Percentiles rank a stretch among this genome's conserved stretches.
Conservation (phyloP, 495 filamentous ascomycete species). For the Trichoderma virens region DNA sequence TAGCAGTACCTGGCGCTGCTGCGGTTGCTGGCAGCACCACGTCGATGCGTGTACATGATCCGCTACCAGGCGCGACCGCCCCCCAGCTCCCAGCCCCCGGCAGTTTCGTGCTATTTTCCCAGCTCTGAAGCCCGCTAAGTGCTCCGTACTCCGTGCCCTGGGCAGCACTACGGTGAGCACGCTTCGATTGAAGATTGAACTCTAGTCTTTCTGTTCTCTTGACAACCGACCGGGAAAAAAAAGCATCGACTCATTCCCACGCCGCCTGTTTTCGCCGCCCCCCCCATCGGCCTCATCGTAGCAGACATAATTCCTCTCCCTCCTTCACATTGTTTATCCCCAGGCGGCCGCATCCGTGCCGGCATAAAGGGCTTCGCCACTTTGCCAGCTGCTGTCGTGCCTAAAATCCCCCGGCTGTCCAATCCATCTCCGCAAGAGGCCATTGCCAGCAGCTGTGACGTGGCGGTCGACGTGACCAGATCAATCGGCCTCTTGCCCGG, state of each 20-base stretch:
- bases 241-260: neutral
- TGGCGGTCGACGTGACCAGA: conserved; percentile 7
- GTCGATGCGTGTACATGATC: neutral
- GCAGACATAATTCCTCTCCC: neutral
- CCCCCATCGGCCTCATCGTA: neutral
- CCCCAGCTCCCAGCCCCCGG: conserved; percentile 5
- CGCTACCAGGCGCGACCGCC: too few relatives aligned
- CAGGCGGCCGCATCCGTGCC: neutral
- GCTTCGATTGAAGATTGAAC: neutral
- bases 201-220: neutral
- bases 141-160: neutral
- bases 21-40: too few relatives aligned
- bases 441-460: conserved; percentile 8
- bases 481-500: conserved; percentile 11
- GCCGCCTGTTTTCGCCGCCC: neutral
- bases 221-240: conserved; percentile 1
- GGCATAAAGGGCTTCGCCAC: neutral
- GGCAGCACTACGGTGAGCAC: conserved; percentile 5
- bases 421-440: conserved; percentile 1
- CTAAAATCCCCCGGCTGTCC: neutral
- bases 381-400: neutral
- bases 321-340: neutral
- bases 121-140: neutral
- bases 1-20: neutral
- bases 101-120: neutral